phyloP scores from a whole-genome alignment of 225 moss, liverwort and hornwort species.

The Marchantia paleacea region DNA sequence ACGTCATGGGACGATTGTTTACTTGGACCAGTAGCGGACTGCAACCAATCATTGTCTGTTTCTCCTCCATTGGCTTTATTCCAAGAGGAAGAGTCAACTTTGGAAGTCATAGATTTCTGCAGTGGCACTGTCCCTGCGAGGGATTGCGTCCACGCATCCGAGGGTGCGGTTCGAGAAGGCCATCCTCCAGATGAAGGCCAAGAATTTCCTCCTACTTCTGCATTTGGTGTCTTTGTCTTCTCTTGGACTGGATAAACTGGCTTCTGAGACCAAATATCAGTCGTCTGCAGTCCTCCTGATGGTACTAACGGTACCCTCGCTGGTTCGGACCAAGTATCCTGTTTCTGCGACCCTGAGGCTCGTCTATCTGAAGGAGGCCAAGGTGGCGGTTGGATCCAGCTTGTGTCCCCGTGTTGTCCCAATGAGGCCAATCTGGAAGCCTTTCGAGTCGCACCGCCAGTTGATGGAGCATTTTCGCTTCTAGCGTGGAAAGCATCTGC shows the following conservation, averaged over 20 bases:
- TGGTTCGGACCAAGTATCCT: slow-evolving; percentile 8
- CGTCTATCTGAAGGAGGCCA: neutral
- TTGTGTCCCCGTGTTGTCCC: slow-evolving; percentile 1
- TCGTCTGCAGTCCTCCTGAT: neutral
- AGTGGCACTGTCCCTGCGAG: neutral
- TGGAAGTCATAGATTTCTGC: neutral
- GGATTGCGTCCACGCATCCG: neutral
- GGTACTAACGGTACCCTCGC: neutral
- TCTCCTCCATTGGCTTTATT: neutral
- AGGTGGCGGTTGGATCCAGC: slow-evolving; percentile 3
- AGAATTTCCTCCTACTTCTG: neutral
- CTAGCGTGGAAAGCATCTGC: slow-evolving; percentile 33
- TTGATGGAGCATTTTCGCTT: neutral
- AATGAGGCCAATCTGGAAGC: slow-evolving; percentile 2
- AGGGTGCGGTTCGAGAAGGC: neutral
- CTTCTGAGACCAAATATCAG: neutral
- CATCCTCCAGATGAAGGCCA: neutral
- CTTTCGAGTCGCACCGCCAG: neutral
- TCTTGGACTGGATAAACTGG: neutral
- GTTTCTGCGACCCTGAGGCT: neutral
- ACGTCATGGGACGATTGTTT: neutral
- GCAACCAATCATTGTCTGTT: neutral
- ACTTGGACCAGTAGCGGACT: neutral
- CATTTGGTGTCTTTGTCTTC: neutral
- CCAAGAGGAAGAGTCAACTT: neutral